Evolutionary conservation across 1,284 basidiomycete genomes (phyloP), one percentile per base, ranked within the genome.

Genomic region (Boletus hoseneyae): DNA sequence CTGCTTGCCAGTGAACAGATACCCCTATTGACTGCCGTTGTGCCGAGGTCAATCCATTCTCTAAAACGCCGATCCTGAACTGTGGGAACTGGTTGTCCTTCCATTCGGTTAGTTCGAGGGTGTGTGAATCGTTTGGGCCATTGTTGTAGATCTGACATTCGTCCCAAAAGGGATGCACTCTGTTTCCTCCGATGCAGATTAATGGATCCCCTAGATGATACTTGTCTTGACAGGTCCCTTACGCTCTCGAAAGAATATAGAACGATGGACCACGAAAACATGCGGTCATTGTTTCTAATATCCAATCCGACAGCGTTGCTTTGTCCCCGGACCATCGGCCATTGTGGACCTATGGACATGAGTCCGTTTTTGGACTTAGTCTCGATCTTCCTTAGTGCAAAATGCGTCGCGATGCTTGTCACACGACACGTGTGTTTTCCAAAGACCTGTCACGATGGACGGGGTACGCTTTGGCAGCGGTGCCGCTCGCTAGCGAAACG

Each of bases 271-370:
- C 19, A n/a, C 29, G 10, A 30, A 30, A 30, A 30, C 29, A 30
- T 19, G 1, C 8, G 32, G 11, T 2, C 13, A 16, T 35, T 18
- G n/a, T 35, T 9, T 18, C 38, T 30, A 33, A 8, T 3, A 6
- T n/a, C 8, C 54, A 42, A 57, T 48, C 35, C 42, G 30, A 19
- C 15, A n/a, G 15, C 5, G 9, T 37, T 30, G 42, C 36, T 43
- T 59, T 59, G 37, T 38, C 18, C 50, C 12, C n/a, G 30, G 16
- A 30, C 19, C 48, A 37, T 18, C 6, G 10, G 21, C 19, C 18
- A 33, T 48, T 38, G 33, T 42, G 19, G 27, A 39, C 57, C 50
- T 54, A 48, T 7, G n/a, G 1, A 35, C 3, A 2, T 21, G 35
- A 18, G 1, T 19, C 13, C 21, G 19, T 43, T 15, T 34, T n/a